phyloP scores from a whole-genome alignment of 2,329 filamentous ascomycete species.

The Annulohypoxylon truncatum region DNA sequence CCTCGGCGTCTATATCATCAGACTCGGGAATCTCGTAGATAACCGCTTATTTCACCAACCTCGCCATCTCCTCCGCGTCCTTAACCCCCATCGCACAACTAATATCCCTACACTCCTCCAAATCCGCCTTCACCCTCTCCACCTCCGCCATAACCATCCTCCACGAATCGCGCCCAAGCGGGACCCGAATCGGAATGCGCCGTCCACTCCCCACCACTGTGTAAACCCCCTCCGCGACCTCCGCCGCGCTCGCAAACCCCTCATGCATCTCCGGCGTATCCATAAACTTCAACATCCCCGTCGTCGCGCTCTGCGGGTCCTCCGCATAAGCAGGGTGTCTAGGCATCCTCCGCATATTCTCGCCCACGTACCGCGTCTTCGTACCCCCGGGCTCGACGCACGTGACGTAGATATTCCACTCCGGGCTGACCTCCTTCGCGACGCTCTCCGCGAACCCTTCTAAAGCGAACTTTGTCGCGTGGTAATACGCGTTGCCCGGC shows the following conservation, averaged over 20 bases:
- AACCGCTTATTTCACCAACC: constrained; percentile 6
- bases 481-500: constrained; percentile 41
- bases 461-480: constrained; percentile 43
- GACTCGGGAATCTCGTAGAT: not conserved
- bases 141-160: constrained; percentile 49
- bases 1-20: not conserved
- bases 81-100: constrained; percentile 40
- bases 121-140: constrained; percentile 42
- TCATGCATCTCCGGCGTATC: constrained; percentile 35
- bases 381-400: constrained; percentile 57
- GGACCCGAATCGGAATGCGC: constrained; percentile 55
- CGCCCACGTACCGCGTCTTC: constrained; percentile 49
- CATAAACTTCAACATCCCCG: constrained; percentile 48
- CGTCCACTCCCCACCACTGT: constrained; percentile 49
- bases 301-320: constrained; percentile 33
- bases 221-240: constrained; percentile 53
- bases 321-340: constrained; percentile 55
- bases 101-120: constrained; percentile 46
- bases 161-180: constrained; percentile 55
- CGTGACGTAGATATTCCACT: constrained; percentile 52
- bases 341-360: constrained; percentile 45
- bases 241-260: constrained; percentile 50
- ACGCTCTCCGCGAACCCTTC: constrained; percentile 42
- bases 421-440: constrained; percentile 36
- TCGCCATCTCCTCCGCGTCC: constrained; percentile 10